These are phyloP conservation scores for Leccinum fuscescens DNA, from an alignment of 1,284 basidiomycete species.

Conservation along the genomic window DNA sequence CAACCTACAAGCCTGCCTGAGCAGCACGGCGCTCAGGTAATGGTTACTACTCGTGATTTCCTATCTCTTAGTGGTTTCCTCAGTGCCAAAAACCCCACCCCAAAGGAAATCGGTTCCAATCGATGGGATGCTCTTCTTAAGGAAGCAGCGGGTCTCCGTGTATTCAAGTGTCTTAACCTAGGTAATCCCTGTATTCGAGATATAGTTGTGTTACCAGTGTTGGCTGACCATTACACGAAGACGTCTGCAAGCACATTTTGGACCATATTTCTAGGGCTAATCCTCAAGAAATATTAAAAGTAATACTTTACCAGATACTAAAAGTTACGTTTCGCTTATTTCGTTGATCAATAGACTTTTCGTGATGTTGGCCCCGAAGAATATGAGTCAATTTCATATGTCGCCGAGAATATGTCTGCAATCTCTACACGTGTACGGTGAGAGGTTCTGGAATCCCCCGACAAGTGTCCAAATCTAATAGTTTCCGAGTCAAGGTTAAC, in stretches of 20 bases:
- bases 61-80: not conserved
- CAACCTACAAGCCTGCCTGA: not conserved
- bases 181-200: not conserved
- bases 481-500: not conserved
- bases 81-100: not conserved
- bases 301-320: not conserved
- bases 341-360: not conserved
- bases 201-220: not conserved
- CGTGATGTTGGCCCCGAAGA: not conserved
- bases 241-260: not conserved
- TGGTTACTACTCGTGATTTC: not conserved
- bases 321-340: not conserved
- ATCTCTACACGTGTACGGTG: not conserved
- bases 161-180: not conserved
- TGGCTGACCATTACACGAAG: not conserved
- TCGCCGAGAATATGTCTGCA: not conserved
- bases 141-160: not conserved
- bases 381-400: not conserved
- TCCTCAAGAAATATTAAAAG: not conserved
- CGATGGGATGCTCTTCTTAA: not conserved
- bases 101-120: not conserved
- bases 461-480: not conserved
- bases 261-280: not conserved
- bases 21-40: not conserved
- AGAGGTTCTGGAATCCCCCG: not conserved